Base-by-base conservation (phyloP, 208 protist genomes). In the Trypanosoma scelopori region DNA sequence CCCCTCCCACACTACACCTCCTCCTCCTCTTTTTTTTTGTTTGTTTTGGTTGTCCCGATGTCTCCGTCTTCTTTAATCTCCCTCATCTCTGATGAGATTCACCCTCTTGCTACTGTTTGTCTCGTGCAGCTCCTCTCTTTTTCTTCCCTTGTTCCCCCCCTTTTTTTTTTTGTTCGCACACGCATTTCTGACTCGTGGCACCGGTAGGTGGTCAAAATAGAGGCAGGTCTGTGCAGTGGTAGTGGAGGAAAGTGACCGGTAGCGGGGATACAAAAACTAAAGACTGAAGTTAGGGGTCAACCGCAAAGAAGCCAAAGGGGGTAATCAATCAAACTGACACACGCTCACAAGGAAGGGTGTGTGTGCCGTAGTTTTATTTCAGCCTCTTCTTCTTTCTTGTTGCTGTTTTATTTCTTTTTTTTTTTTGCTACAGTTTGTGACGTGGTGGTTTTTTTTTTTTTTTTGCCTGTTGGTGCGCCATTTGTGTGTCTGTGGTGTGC, bases 11-110 rank as follows among this genome's bases (percentile, higher is more conserved):
- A 39, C 47, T 48, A 2, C 16, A 30, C 61, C n/a, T 56, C 1
- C 5, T 35, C 32, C 49, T 47, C 53, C 50, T 41, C 55, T 64
- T 39, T 39, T 73, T 67, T 37, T 67, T 12, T 69, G 13, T 53
- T 53, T n/a, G n/a, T n/a, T 53, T 53, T 53, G 3, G 13, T 30
- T 32, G 6, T 51, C 32, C 58, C 3, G 37, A 32, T 60, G 23
- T 49, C 59, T 47, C 61, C 50, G 35, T 47, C 28, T 20, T n/a
- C 25, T 66, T 42, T 27, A 39, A 6, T 66, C 57, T 57, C 23
- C 66, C 55, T 45, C 48, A 55, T 70, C 13, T 66, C 39, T 56
- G 32, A 11, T 11, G 5, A 9, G 5, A 37, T 9, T 9, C 32
- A 37, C 32, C 32, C 32, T 37, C 32, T 37, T 37, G 32, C 32